Evolutionary conservation across 495 filamentous ascomycete genomes (phyloP), one percentile per base, ranked within the genome.

Genomic region (Daldinia vernicosa): DNA sequence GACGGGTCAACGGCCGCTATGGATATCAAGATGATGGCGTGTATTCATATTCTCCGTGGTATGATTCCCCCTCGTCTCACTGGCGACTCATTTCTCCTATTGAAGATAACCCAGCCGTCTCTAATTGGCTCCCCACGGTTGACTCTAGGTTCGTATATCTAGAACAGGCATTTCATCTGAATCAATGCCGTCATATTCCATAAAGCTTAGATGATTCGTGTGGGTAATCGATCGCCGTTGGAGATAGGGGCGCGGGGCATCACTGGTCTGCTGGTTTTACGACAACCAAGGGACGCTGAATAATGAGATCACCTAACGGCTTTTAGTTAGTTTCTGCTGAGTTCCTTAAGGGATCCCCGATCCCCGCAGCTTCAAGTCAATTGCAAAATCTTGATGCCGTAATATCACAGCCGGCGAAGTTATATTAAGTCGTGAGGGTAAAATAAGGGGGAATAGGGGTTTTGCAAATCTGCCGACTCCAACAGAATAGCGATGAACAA

Each of bases 201-300:
- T 24, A 51, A 54, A 54, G 40, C 50, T 57, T 69, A 59, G 33
- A 27, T 37, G 67, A 40, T 64, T 67, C 62, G 43, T 62, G 67
- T 57, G 53, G 53, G 57, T 15, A n/a, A 56, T 56, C 32, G 67
- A 70, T 70, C 33, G 52, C 56, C 54, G 14, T 51, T 63, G 45
- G 43, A 74, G 71, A 74, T 74, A 70, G 67, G 40, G 63, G 67
- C 45, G 70, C 43, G 40, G 43, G 55, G 35, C 24, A 24, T 66
- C 33, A 63, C 52, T 63, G 62, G 67, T 32, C 15, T 40, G 60
- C 52, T 63, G 62, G 67, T 32, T 19, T 51, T 54, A 27, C n/a
- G 33, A n/a, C 28, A 14, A 14, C 26, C 24, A 15, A 32, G 28
- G 50, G 33, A 22, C 43, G 45, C 51, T 60, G 47, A 57, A 66